Conservation (phyloP, 345 rosid genomes). For the Murraya koenigii region DNA sequence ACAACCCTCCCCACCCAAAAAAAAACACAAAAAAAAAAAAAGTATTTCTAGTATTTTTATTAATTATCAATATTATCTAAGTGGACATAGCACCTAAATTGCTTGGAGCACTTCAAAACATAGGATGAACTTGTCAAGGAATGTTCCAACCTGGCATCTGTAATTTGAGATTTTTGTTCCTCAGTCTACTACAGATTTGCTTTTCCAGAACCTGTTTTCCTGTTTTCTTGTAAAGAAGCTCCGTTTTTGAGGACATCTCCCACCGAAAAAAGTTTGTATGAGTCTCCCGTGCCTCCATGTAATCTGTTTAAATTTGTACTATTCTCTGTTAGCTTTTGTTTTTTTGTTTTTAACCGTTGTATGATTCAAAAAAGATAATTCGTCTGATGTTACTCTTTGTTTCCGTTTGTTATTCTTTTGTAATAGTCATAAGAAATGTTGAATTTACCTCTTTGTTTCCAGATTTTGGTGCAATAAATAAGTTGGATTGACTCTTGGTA, state of each 20-base stretch:
- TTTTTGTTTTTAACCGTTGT: not conserved
- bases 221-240: conserved; percentile 47
- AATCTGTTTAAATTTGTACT: conserved; percentile 23
- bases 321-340: not conserved
- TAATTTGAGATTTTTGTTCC: conserved; percentile 44
- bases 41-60: not conserved
- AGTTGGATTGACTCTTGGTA: conserved; percentile 73
- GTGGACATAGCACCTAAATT: conserved; percentile 24
- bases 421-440: not conserved
- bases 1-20: no score
- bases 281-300: conserved; percentile 43
- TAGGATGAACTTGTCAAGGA: conserved; percentile 53
- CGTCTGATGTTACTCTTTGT: not conserved
- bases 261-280: conserved; percentile 62
- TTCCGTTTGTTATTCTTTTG: not conserved
- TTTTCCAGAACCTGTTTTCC: conserved; percentile 43
- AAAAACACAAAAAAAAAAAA: not conserved
- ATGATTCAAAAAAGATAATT: not conserved
- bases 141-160: conserved; percentile 36
- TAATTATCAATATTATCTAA: not conserved
- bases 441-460: conserved; percentile 46
- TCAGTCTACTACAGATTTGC: conserved; percentile 47
- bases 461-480: conserved; percentile 53
- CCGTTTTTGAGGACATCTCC: conserved; percentile 57
- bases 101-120: conserved; percentile 39